Evolutionary conservation across 176 grass and related monocot species (phyloP), one percentile per base, ranked within the genome.

Genomic region (Metroxylon sagu): DNA sequence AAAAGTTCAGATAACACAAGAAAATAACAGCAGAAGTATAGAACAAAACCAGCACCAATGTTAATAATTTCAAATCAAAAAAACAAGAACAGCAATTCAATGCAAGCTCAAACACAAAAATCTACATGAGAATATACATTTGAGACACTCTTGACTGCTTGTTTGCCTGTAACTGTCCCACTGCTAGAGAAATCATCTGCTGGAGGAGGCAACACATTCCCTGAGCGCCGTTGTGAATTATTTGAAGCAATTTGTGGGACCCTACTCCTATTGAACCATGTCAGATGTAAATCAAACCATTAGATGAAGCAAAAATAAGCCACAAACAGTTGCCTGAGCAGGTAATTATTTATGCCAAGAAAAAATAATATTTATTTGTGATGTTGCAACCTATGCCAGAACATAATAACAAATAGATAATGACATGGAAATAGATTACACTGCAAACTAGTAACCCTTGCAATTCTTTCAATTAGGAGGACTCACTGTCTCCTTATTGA

Each of bases 151-250:
- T 83, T 92, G 59, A 78, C 43, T 48, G 79, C 65, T 50, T 79
- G 73, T 67, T 76, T 89, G 62, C 71, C 66, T 61, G 86, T 71
- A 61, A 78, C 61, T 52, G 71, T 72, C 6, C 68, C 74, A 74
- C 71, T 85, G 51, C 69, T 83, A 74, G 82, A 80, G 63, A 80
- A 85, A 71, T 92, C 84, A 76, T 98, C 93, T 64, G 74, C 73
- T 56, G 84, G 84, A 59, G 93, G 76, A 61, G 93, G 93, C 71
- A 98, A 73, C 53, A 89, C 14, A 73, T 63, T 92, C 61, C 93
- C 93, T 74, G 70, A 26, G 29, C 79, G 84, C 62, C 82, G 82
- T 77, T 85, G 87, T 1, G 83, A 85, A 87, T 77, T 80, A 76
- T 67, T 92, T 54, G 75, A 77, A 31, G 72, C 76, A 70, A 85